Percentiles rank a stretch among this genome's conserved stretches.
phyloP scores from a whole-genome alignment of 345 rosid genomes.

The Citrus sinensis region DVS_A1.0 CM039162.1:24480001-24480500 shows the following conservation, averaged over 20 bases:
- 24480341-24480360: neutral
- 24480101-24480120: neutral
- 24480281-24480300: neutral
- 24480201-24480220: neutral
- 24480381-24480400: neutral
- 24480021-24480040: neutral
- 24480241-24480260: neutral
- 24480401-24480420: neutral
- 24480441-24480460: too few species aligned
- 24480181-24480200: neutral
- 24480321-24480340: neutral
- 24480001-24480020: neutral
- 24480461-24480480: neutral
- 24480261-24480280: neutral
- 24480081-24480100: neutral
- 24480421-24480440: too few species aligned
- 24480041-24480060: neutral
- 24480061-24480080: neutral
- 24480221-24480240: neutral
- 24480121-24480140: neutral
- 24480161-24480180: neutral
- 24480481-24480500: neutral
- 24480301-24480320: neutral
- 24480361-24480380: neutral
- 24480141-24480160: neutral